These are phyloP conservation scores for Beta vulgaris DNA, from an alignment of 148 eudicot species.

Conservation along the genomic window DNA sequence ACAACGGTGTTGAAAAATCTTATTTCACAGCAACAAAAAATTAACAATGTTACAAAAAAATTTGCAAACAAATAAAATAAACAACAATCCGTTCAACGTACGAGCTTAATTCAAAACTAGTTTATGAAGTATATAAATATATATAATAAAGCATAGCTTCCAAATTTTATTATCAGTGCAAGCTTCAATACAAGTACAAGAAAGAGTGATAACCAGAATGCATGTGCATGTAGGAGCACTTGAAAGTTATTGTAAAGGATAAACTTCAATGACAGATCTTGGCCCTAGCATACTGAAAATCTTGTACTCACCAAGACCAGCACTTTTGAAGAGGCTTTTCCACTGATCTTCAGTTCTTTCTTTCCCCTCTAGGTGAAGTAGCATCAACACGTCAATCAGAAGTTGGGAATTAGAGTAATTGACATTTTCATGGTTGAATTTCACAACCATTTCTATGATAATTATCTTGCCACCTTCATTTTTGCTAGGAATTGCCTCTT, in stretches of 20 bases:
- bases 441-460: slow-evolving; percentile 19
- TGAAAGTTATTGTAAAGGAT: background rate
- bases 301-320: background rate
- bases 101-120: no score
- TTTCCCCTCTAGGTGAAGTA: background rate
- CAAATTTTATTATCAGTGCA: no score
- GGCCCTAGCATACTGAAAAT: background rate
- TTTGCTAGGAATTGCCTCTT: slow-evolving; percentile 25
- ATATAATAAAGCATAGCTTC: no score
- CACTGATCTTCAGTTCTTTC: background rate
- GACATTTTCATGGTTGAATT: background rate
- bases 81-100: no score
- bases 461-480: slow-evolving; percentile 23
- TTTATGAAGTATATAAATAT: no score
- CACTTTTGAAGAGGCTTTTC: background rate
- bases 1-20: no score
- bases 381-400: slow-evolving; percentile 9
- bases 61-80: no score
- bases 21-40: no score
- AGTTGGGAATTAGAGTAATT: background rate
- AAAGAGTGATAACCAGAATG: no score
- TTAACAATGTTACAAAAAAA: no score
- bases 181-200: no score
- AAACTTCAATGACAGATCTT: background rate
- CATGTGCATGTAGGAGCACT: no score